Conservation (phyloP, 2,329 filamentous ascomycete genomes). For the Teratosphaeria gauchensis region DNA sequence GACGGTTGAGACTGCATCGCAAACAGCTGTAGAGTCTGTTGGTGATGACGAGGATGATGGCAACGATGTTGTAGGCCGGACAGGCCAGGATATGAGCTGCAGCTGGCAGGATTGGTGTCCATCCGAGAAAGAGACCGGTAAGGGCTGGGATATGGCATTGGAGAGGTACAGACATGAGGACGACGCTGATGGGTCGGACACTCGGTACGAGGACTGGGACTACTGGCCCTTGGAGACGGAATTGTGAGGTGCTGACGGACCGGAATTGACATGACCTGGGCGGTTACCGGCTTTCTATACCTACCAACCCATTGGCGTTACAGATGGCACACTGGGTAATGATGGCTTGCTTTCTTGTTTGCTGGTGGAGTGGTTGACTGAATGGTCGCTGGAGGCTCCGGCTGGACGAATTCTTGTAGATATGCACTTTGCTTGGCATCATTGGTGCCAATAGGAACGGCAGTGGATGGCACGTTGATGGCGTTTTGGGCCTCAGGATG, state of each 20-base stretch:
- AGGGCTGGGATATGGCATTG: background rate
- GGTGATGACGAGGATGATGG: background rate
- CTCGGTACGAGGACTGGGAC: background rate
- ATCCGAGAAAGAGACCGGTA: background rate
- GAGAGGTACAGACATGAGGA: background rate
- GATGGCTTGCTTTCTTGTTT: background rate
- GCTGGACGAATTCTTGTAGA: background rate
- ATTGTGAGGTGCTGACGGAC: background rate
- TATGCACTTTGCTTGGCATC: background rate
- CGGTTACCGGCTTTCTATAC: background rate
- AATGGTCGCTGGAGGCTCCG: background rate
- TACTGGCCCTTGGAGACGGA: background rate
- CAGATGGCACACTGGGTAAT: background rate
- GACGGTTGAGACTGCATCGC: constrained; percentile 1
- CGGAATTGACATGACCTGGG: too few species aligned
- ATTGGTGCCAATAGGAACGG: background rate
- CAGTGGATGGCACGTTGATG: background rate
- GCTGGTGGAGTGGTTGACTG: background rate
- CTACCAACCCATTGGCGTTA: background rate
- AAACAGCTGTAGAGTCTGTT: background rate
- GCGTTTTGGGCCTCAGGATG: background rate
- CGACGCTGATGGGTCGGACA: background rate
- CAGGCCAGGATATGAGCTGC: background rate
- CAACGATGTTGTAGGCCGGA: background rate
- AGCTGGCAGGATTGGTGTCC: background rate